These are phyloP conservation scores for Cercophora samala DNA, from an alignment of 495 filamentous ascomycete genomes.

Conservation along the genomic window DNA sequence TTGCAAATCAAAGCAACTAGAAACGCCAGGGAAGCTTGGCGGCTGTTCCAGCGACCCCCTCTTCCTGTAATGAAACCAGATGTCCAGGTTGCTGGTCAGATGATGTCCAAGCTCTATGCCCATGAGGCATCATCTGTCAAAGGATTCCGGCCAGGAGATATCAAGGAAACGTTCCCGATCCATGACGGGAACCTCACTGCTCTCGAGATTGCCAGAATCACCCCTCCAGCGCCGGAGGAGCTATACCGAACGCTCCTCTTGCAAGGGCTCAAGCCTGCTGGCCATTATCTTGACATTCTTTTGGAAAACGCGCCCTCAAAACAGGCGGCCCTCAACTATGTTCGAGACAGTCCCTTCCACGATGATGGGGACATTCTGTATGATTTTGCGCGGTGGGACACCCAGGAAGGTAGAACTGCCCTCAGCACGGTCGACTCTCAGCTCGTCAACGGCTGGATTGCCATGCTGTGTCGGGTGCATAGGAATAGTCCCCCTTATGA, in stretches of 20 bases:
- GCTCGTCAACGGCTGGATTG: constrained; percentile 40
- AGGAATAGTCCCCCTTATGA: not conserved
- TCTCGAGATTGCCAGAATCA: constrained; percentile 40
- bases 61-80: constrained; percentile 27
- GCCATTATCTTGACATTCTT: constrained; percentile 35
- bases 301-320: constrained; percentile 34
- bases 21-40: constrained; percentile 47
- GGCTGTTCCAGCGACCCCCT: constrained; percentile 36
- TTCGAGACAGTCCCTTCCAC: constrained; percentile 34
- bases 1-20: constrained; percentile 39
- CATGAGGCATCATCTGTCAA: constrained; percentile 13
- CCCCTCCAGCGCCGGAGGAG: constrained; percentile 37
- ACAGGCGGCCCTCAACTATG: constrained; percentile 33
- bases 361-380: constrained; percentile 11
- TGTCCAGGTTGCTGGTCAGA: constrained; percentile 40
- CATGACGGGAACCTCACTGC: constrained; percentile 41
- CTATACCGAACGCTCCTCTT: constrained; percentile 41
- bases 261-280: constrained; percentile 35
- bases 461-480: constrained; percentile 37
- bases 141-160: constrained; percentile 39
- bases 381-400: constrained; percentile 7
- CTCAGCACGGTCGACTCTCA: constrained; percentile 17
- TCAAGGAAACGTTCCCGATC: constrained; percentile 36
- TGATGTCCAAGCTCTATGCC: constrained; percentile 45
- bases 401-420: not conserved